Conservation (phyloP, 2,329 filamentous ascomycete genomes). For the Dactylonectria estremocensis region DNA sequence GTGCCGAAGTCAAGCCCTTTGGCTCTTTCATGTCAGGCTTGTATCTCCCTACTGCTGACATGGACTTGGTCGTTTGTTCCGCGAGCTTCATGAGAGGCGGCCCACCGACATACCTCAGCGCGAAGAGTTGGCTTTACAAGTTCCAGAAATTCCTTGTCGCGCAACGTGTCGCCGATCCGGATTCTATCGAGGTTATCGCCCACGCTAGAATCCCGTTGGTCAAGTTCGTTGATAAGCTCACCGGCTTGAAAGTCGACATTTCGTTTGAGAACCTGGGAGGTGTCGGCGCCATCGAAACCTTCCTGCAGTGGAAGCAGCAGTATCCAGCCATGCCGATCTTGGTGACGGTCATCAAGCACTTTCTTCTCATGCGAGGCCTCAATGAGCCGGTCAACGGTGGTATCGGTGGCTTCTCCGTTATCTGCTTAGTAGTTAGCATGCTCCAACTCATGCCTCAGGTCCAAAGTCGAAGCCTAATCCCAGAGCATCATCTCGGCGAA, state of each 20-base stretch:
- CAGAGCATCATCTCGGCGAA: slow-evolving; percentile 81
- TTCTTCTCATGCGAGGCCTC: slow-evolving; percentile 87
- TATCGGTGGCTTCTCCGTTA: slow-evolving; percentile 93
- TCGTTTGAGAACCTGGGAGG: slow-evolving; percentile 95
- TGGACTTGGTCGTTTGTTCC: slow-evolving; percentile 89
- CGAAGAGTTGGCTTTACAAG: slow-evolving; percentile 71
- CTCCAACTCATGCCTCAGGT: slow-evolving; percentile 84
- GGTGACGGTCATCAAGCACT: slow-evolving; percentile 92
- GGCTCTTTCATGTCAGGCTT: slow-evolving; percentile 94
- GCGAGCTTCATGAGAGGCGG: slow-evolving; percentile 69
- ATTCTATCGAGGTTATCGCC: slow-evolving; percentile 77
- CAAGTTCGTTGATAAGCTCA: slow-evolving; percentile 87
- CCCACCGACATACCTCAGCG: slow-evolving; percentile 62
- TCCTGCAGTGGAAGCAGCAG: slow-evolving; percentile 81
- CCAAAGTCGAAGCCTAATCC: slow-evolving; percentile 71
- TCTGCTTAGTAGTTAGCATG: slow-evolving; percentile 92
- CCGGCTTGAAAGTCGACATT: slow-evolving; percentile 88
- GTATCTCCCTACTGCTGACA: slow-evolving; percentile 82
- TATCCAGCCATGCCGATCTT: slow-evolving; percentile 90
- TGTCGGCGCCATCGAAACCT: slow-evolving; percentile 84
- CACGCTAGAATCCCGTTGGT: slow-evolving; percentile 90
- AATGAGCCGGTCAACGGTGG: slow-evolving; percentile 95
- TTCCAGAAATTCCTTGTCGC: slow-evolving; percentile 74
- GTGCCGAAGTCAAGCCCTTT: slow-evolving; percentile 80
- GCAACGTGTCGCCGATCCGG: slow-evolving; percentile 69